These are phyloP conservation scores for Lentinula guzmanii DNA, from an alignment of 768 basidiomycete genomes.

Conservation along the genomic window DNA sequence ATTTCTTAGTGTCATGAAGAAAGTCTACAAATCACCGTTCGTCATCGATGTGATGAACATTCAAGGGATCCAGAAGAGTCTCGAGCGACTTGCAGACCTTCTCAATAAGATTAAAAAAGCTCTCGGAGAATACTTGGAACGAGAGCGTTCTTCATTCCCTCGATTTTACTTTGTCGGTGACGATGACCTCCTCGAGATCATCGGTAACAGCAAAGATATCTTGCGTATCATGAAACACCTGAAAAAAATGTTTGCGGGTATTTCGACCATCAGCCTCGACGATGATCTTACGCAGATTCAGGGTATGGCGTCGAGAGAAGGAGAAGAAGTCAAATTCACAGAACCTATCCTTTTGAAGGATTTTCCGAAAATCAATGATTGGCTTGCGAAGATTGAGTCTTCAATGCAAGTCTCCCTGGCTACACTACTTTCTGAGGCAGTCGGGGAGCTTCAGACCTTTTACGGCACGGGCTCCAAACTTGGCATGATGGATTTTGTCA, in stretches of 20 bases:
- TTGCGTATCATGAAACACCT: slow-evolving; percentile 97
- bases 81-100: slow-evolving; percentile 94
- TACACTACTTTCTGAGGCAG: slow-evolving; percentile 71
- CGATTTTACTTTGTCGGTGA: slow-evolving; percentile 99
- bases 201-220: slow-evolving; percentile 99
- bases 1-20: slow-evolving; percentile 98
- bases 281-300: slow-evolving; percentile 84
- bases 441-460: slow-evolving; percentile 73
- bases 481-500: slow-evolving; percentile 63
- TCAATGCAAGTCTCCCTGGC: slow-evolving; percentile 93
- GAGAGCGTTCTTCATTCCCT: slow-evolving; percentile 96
- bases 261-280: slow-evolving; percentile 83
- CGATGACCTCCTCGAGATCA: slow-evolving; percentile 97
- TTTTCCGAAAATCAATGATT: slow-evolving; percentile 97
- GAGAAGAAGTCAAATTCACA: slow-evolving; percentile 85
- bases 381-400: slow-evolving; percentile 87
- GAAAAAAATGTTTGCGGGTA: slow-evolving; percentile 99
- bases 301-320: slow-evolving; percentile 94
- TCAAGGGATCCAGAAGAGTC: slow-evolving; percentile 90
- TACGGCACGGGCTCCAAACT: slow-evolving; percentile 63
- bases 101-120: slow-evolving; percentile 99
- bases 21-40: slow-evolving; percentile 98
- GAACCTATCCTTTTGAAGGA: slow-evolving; percentile 85
- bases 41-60: slow-evolving; percentile 97
- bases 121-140: slow-evolving; percentile 95